Evolutionary conservation across 2,329 filamentous ascomycete species (phyloP).

Genomic region (Neoascochyta sp.): DNA sequence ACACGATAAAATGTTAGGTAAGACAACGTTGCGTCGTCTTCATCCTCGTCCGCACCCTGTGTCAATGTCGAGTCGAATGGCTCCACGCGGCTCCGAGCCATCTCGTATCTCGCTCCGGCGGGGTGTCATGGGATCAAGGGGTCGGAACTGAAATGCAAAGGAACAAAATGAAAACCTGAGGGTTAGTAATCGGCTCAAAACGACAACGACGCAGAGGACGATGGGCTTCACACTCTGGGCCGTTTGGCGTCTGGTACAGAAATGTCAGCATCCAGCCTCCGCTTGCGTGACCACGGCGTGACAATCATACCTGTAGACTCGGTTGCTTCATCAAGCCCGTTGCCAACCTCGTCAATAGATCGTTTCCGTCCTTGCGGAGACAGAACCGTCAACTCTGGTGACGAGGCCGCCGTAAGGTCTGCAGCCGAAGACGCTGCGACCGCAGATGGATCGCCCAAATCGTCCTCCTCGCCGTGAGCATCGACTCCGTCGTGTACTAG

Average conservation of each 20-base stretch:
- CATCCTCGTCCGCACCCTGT: no score
- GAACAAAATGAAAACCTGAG: conserved; percentile 6
- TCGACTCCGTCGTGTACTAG: conserved; percentile 11
- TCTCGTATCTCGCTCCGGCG: no score
- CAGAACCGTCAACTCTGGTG: conserved; percentile 16
- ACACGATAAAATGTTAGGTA: no score
- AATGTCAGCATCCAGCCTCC: conserved; percentile 10
- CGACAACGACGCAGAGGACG: conserved; percentile 15
- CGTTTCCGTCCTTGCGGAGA: conserved; percentile 34
- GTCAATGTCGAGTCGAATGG: no score
- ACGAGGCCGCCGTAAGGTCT: conserved; percentile 23
- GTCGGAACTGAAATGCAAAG: background rate
- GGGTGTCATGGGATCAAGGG: background rate
- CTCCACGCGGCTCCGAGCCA: no score
- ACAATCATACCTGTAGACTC: conserved; percentile 25
- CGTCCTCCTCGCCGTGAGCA: conserved; percentile 21
- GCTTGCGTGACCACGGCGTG: conserved; percentile 1
- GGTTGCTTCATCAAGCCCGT: conserved; percentile 24
- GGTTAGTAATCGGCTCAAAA: conserved; percentile 17
- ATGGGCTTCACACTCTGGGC: conserved; percentile 25
- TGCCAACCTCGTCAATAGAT: conserved; percentile 31
- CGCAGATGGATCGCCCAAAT: conserved; percentile 18
- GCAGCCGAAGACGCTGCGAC: conserved; percentile 27
- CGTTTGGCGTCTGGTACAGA: conserved; percentile 28
- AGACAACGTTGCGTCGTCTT: no score